Evolutionary conservation across 1,284 basidiomycete species (phyloP).

Genomic region (Porphyrellus sp.): DNA sequence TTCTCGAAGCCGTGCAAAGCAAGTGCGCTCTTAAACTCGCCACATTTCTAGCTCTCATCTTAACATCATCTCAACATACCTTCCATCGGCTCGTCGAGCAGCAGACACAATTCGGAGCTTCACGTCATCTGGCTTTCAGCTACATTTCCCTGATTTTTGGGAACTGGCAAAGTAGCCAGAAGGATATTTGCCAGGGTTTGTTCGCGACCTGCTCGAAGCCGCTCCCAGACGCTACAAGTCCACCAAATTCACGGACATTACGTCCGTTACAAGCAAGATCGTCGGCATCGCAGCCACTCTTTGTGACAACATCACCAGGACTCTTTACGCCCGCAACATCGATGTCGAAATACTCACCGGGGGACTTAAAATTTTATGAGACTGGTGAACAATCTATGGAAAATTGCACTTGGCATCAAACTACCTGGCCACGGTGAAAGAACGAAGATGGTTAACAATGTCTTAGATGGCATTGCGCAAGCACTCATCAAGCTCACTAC

Average conservation of each 20-base stretch:
- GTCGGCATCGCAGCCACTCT: constrained; percentile 12
- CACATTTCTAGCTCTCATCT: background rate
- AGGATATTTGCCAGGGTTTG: background rate
- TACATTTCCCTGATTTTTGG: constrained; percentile 11
- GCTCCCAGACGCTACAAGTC: constrained; percentile 3
- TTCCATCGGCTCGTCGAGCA: too few relatives aligned
- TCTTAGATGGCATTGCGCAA: constrained; percentile 7
- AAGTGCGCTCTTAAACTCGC: background rate
- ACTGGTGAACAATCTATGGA: background rate
- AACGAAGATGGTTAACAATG: constrained; percentile 6
- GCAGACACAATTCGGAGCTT: too few relatives aligned
- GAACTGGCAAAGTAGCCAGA: constrained; percentile 2
- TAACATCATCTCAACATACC: background rate
- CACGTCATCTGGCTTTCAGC: too few relatives aligned
- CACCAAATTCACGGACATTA: constrained; percentile 5
- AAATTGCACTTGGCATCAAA: background rate
- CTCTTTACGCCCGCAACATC: constrained; percentile 4
- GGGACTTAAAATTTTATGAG: constrained; percentile 10
- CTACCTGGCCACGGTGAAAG: constrained; percentile 8
- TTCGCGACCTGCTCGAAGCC: constrained; percentile 3
- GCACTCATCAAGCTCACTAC: background rate
- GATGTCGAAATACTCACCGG: constrained; percentile 1
- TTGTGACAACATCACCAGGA: constrained; percentile 1
- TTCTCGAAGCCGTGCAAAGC: background rate
- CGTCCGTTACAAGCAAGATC: constrained; percentile 8